A percentile compares a stretch with the other conserved stretches of the same genome.
Conservation (phyloP, 352 stramenopile species). For the Phytophthora brassicae region DNA sequence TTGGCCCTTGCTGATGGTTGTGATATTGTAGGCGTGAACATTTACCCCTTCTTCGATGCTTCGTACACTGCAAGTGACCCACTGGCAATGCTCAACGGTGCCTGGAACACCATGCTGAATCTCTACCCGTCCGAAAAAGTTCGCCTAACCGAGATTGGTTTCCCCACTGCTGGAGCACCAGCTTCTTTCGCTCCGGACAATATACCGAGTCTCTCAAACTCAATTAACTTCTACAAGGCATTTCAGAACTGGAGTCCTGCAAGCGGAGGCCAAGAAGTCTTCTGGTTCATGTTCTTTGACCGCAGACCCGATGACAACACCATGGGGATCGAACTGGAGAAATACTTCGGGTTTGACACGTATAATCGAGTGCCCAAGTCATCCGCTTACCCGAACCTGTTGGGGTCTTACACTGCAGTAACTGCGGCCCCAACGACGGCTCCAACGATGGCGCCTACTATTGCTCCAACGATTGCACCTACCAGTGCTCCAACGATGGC, state of each 20-base stretch:
- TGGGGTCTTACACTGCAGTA: constrained; percentile 6
- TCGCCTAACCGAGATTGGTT: constrained; percentile 69
- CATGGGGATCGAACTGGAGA: constrained; percentile 55
- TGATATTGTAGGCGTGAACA: constrained; percentile 83
- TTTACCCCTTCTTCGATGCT: constrained; percentile 76
- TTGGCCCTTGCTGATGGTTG: constrained; percentile 43
- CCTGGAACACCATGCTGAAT: constrained; percentile 58
- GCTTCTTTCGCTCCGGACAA: constrained; percentile 40
- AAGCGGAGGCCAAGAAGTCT: constrained; percentile 47
- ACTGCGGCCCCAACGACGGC: constrained; percentile 6
- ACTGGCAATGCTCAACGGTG: constrained; percentile 49
- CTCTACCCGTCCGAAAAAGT: constrained; percentile 56
- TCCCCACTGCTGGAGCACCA: constrained; percentile 44
- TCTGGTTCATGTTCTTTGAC: constrained; percentile 88
- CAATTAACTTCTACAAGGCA: constrained; percentile 57
- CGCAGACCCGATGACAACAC: constrained; percentile 50
- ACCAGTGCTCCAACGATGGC: constrained; percentile 12
- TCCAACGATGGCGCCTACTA: constrained; percentile 4
- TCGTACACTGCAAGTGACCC: constrained; percentile 52
- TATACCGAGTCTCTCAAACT: constrained; percentile 51
- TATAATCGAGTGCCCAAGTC: constrained; percentile 41
- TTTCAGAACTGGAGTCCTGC: constrained; percentile 63
- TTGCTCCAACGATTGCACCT: constrained; percentile 4
- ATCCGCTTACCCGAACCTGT: constrained; percentile 38
- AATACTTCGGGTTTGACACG: constrained; percentile 78